Evolutionary conservation across 345 rosid genomes (phyloP), one percentile per base, ranked within the genome.

Genomic region (Sonneratia alba): DNA sequence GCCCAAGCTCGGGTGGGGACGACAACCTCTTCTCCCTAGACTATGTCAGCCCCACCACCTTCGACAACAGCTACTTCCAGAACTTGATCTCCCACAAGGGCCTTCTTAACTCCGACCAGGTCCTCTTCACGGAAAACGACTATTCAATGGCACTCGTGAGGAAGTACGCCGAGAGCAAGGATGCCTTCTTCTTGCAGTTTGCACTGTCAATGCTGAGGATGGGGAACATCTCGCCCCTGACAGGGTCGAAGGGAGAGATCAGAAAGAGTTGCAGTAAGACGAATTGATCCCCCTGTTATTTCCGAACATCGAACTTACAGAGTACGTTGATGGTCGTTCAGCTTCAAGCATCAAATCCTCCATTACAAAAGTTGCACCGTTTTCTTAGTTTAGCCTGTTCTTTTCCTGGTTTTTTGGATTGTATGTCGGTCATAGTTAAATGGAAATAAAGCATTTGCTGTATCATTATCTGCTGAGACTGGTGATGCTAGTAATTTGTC

Each of bases 1-100:
- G 98, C 78, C 97, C 96, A 1, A 70, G 76, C 72, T 84, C 86
- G 0, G 87, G 89, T 0, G 87, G 90, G 11, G 90, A 93, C 72
- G 85, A 85, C 76, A 87, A 64, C 74, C 84, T 93, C 49, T 90
- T 88, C 27, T 72, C 80, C 73, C 45, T 91, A 37, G 98, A 91
- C 78, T 74, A 76, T 27, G 32, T 27, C 32, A 27, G 32, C 32
- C 32, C 32, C 32, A 27, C 32, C 32, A 27, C 32, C 81, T 89
- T 94, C n/a, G 98, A 91, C 68, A 91, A 91, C 79, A 74, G 84
- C 80, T 93, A 91, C 85, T 93, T 84, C 88, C 88, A 84, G 83
- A 86, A 84, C 79, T 63, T 91, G 70, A 27, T 91, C 48, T 91
- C 83, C 81, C 79, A 75, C 72, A 91, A 79, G 79, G 98, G 98